Evolutionary conservation across 73 alveolate genomes (phyloP), one percentile per base, ranked within the genome.

Genomic region (Effrenium voratum): DNA sequence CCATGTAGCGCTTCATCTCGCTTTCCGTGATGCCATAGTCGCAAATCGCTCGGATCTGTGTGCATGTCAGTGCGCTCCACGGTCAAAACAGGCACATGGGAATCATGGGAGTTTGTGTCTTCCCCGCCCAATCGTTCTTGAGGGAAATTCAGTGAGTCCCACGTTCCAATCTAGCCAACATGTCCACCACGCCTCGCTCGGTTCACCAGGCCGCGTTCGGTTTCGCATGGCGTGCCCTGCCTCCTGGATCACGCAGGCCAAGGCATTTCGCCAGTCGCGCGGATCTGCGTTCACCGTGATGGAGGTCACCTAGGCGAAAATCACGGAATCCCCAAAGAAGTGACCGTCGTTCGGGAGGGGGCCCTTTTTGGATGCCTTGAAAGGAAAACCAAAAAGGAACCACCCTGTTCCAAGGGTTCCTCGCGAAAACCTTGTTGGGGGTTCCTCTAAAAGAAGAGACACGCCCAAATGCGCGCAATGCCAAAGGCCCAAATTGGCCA

Each of bases 11-110:
- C 59, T 91, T 91, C 91, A 91, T 68, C 90, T 91, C 98, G 43
- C 98, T 73, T 79, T 91, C 98, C 12, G 98, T 91, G 91, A 91
- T 73, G 98, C 98, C 98, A 34, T 91, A 91, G 90, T 91, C 98
- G 45, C 98, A 91, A 24, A 91, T 73, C 36, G 98, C 98, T 5
- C 98, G 98, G 60, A 91, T 73, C 98, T 91, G 86, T 50, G n/a
- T n/a, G n/a, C n/a, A n/a, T n/a, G n/a, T n/a, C n/a, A n/a, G n/a
- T n/a, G n/a, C n/a, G n/a, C n/a, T n/a, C n/a, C 10, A 38, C 52
- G 5, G 5, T 15, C 63, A 52, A 52, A 52, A 52, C 26, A 52
- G 19, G 8, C 26, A 52, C 26, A 52, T 19, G 63, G 19, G 63
- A 52, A 52, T 52, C 26, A 52, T 8, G 19, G 26, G 63, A 52